Percentiles rank a stretch among this genome's conserved stretches.
Conservation (phyloP, 768 basidiomycete species). For the Strobilomyces echinocephalus region DNA sequence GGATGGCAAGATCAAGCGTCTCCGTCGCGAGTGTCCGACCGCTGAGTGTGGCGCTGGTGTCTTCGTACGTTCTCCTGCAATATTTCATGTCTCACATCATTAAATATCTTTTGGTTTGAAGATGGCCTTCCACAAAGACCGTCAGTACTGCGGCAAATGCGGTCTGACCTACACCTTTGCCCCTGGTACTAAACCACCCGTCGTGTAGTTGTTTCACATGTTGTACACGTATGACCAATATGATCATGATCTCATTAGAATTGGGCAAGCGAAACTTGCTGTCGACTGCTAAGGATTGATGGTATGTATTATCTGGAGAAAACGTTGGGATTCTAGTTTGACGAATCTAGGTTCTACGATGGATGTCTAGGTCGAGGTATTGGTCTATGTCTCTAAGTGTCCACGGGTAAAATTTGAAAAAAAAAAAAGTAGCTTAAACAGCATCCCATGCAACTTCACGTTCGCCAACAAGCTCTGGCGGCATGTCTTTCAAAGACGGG, state of each 20-base stretch:
- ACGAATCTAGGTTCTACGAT: not conserved
- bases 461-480: constrained; percentile 30
- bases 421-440: constrained; percentile 13
- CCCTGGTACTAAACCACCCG: constrained; percentile 75
- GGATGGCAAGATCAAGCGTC: constrained; percentile 98
- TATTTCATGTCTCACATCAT: not conserved
- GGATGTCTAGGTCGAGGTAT: not conserved
- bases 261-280: no score
- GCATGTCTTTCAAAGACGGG: constrained; percentile 34
- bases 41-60: constrained; percentile 82
- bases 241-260: no score
- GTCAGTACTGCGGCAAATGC: constrained; percentile 97
- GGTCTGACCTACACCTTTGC: constrained; percentile 83
- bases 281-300: no score
- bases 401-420: not conserved
- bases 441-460: constrained; percentile 30
- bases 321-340: not conserved
- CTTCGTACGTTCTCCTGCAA: constrained; percentile 52
- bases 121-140: constrained; percentile 99
- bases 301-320: no score
- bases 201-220: constrained; percentile 40
- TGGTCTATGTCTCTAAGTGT: constrained; percentile 2
- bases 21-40: constrained; percentile 91
- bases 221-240: constrained; percentile 9
- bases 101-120: constrained; percentile 29